Percentiles rank a stretch among this genome's conserved stretches.
Conservation (phyloP, 2,329 filamentous ascomycete species). For the Beauveria varroae region DNA sequence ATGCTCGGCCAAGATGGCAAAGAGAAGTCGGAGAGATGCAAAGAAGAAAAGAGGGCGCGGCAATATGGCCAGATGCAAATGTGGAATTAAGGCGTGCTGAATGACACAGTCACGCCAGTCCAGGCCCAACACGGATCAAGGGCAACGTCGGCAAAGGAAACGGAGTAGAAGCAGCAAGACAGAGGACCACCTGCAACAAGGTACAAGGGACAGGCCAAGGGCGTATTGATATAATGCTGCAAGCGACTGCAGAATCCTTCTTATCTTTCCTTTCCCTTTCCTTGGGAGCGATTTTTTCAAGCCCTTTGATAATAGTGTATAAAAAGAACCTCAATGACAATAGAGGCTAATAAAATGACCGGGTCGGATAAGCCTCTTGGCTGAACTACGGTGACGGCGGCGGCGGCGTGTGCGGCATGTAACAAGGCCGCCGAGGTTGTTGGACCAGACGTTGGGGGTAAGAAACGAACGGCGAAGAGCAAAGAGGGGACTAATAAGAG, state of each 20-base stretch:
- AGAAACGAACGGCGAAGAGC: constrained; percentile 13
- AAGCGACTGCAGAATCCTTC: neutral
- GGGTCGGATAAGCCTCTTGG: neutral
- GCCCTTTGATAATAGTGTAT: neutral
- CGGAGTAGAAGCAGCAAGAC: neutral
- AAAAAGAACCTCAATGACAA: neutral
- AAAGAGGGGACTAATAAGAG: constrained; percentile 12
- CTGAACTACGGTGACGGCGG: neutral
- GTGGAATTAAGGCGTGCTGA: constrained; percentile 4
- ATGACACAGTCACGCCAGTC: constrained; percentile 10
- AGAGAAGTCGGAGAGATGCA: neutral
- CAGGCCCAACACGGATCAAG: constrained; percentile 1
- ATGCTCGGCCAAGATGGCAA: too few species aligned
- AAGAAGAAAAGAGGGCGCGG: neutral
- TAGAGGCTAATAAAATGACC: neutral
- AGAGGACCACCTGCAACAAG: neutral
- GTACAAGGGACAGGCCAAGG: constrained; percentile 1
- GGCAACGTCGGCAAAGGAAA: neutral
- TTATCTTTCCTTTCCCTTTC: too few species aligned
- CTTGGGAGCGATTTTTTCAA: neutral
- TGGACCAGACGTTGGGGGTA: neutral
- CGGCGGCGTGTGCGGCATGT: neutral
- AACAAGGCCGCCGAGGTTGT: neutral
- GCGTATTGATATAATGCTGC: neutral
- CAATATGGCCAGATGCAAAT: neutral